phyloP scores from a whole-genome alignment of 768 basidiomycete genomes.

The Crassisporium funariophilum region DNA sequence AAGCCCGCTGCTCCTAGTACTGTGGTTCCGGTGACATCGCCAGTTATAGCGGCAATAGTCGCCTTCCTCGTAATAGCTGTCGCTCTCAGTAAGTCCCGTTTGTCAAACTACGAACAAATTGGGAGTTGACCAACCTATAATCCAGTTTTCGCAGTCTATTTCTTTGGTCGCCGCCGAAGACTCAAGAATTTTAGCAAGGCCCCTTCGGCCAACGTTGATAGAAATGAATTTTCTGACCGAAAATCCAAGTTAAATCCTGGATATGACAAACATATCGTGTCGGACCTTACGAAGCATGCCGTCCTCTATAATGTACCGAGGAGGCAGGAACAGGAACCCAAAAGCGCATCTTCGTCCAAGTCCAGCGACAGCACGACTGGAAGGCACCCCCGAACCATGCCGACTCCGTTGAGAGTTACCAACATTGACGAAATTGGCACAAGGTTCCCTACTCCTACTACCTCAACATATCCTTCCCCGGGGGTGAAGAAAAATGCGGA shows the following conservation, averaged over 20 bases:
- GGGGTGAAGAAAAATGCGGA: constrained; percentile 16
- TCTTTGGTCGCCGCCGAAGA: neutral
- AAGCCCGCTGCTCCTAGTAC: constrained; percentile 3
- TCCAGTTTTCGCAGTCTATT: neutral
- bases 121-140: no score
- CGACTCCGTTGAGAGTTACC: constrained; percentile 10
- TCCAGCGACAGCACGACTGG: neutral
- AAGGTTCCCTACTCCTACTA: constrained; percentile 6
- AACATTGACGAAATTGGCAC: constrained; percentile 13
- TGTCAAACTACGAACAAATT: no score
- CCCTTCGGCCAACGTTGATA: neutral
- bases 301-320: neutral
- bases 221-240: neutral
- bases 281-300: neutral
- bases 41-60: constrained; percentile 32
- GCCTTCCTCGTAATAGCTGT: constrained; percentile 28
- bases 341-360: neutral
- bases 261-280: neutral
- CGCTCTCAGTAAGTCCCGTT: constrained; percentile 31
- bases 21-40: constrained; percentile 31
- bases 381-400: neutral
- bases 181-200: neutral
- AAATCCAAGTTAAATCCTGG: neutral
- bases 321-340: neutral
- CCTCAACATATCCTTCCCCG: constrained; percentile 12